A percentile compares a stretch with the other conserved stretches of the same genome.
Evolutionary conservation across 2,329 filamentous ascomycete genomes (phyloP).

Genomic region (Verticillium klebahnii): DNA sequence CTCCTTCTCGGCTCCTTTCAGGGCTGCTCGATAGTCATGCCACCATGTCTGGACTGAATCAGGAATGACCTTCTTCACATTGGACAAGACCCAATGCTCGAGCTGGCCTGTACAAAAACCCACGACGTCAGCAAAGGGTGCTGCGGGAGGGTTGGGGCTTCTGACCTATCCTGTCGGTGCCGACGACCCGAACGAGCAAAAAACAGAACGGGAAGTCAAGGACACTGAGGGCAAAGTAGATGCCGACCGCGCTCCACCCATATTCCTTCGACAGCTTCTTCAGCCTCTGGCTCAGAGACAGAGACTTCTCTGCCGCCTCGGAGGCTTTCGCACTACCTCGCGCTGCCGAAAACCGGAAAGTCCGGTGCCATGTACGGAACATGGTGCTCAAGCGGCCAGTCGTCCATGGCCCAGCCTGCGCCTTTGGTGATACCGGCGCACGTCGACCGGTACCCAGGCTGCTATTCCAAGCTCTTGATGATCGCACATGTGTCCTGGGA

Average conservation of each 20-base stretch:
- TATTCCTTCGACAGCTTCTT: slow-evolving; percentile 88
- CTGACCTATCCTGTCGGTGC: slow-evolving; percentile 79
- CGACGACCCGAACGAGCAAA: slow-evolving; percentile 74
- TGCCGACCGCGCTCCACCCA: slow-evolving; percentile 88
- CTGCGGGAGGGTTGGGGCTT: neutral
- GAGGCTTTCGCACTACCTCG: slow-evolving; percentile 3
- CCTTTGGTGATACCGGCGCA: neutral
- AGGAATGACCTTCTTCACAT: slow-evolving; percentile 55
- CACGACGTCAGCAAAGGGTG: neutral
- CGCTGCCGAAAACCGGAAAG: slow-evolving; percentile 11
- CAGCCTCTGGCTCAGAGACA: slow-evolving; percentile 64
- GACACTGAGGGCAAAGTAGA: slow-evolving; percentile 78
- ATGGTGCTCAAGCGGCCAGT: slow-evolving; percentile 5
- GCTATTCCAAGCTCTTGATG: neutral
- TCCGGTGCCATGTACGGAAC: slow-evolving; percentile 5
- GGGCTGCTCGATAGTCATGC: slow-evolving; percentile 42
- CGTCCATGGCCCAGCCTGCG: slow-evolving; percentile 1
- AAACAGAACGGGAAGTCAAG: slow-evolving; percentile 96
- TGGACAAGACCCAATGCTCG: slow-evolving; percentile 64
- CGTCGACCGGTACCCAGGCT: neutral
- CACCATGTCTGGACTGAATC: slow-evolving; percentile 51
- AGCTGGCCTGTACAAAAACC: slow-evolving; percentile 41
- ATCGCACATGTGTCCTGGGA: neutral
- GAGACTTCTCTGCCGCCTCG: slow-evolving; percentile 19
- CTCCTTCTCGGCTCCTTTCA: slow-evolving; percentile 40